These are phyloP conservation scores for Eucalyptus globulus DNA, from an alignment of 345 rosid genomes.

Conservation along the genomic window DNA sequence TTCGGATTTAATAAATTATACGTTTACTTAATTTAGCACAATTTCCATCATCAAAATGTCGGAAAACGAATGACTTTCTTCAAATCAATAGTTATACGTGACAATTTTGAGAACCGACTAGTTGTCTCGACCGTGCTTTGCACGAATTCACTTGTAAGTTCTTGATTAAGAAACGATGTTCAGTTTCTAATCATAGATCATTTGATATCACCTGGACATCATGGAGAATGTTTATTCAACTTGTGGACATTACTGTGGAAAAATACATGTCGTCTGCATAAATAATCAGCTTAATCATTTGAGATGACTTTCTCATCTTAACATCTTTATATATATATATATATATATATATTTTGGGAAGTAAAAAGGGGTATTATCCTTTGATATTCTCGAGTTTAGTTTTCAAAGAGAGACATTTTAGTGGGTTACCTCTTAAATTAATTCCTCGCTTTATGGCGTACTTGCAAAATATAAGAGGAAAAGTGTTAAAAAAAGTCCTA, in stretches of 20 bases:
- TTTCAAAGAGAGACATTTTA: background rate
- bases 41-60: background rate
- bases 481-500: too few relatives aligned
- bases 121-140: background rate
- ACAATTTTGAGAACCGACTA: background rate
- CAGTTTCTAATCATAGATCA: background rate
- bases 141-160: background rate
- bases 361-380: background rate
- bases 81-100: background rate
- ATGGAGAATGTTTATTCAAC: background rate
- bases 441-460: background rate
- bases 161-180: background rate
- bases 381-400: background rate
- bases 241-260: background rate
- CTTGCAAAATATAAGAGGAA: background rate
- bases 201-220: background rate
- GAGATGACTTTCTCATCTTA: background rate
- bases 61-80: background rate
- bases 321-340: background rate
- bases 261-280: background rate
- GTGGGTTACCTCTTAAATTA: background rate
- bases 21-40: background rate
- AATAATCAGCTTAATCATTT: background rate
- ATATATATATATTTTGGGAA: background rate
- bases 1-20: background rate